Percentiles rank a stretch among this genome's conserved stretches.
phyloP scores from a whole-genome alignment of 441 rosid species.

The Jatropha multifida region DNA sequence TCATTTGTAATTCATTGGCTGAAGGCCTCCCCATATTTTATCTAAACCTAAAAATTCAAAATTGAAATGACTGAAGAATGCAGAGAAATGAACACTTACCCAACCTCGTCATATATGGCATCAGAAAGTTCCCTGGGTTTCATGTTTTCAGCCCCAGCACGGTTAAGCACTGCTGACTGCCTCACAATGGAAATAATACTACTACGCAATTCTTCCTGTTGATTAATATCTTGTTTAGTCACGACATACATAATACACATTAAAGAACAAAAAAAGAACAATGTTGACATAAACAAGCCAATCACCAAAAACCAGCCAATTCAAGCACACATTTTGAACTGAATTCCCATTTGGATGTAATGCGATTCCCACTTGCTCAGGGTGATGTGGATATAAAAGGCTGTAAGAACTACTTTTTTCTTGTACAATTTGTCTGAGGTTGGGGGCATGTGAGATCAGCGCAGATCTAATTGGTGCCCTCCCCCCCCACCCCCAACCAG shows the following conservation, averaged over 20 bases:
- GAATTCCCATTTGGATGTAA: neutral
- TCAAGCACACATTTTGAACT: conserved; percentile 7
- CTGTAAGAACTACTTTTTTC: neutral
- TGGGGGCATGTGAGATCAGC: neutral
- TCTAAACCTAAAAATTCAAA: neutral
- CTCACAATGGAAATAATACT: conserved; percentile 60
- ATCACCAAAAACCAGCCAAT: neutral
- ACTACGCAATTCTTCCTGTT: conserved; percentile 78
- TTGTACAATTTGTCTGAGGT: neutral
- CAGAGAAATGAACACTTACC: conserved; percentile 43
- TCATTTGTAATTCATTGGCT: neutral
- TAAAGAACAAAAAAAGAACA: neutral
- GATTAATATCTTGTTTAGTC: conserved; percentile 20
- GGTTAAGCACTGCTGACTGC: conserved; percentile 68
- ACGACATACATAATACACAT: neutral
- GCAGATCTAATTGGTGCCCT: too few relatives aligned
- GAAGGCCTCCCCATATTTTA: neutral
- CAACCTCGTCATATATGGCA: conserved; percentile 72
- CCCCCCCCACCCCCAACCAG: too few relatives aligned
- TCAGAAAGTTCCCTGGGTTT: conserved; percentile 85
- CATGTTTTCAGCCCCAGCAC: conserved; percentile 62
- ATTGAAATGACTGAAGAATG: neutral
- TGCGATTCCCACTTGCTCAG: neutral
- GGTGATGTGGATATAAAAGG: neutral
- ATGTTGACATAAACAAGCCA: neutral